Conservation (phyloP, 2,329 filamentous ascomycete species). For the Colletotrichum sp. region DNA sequence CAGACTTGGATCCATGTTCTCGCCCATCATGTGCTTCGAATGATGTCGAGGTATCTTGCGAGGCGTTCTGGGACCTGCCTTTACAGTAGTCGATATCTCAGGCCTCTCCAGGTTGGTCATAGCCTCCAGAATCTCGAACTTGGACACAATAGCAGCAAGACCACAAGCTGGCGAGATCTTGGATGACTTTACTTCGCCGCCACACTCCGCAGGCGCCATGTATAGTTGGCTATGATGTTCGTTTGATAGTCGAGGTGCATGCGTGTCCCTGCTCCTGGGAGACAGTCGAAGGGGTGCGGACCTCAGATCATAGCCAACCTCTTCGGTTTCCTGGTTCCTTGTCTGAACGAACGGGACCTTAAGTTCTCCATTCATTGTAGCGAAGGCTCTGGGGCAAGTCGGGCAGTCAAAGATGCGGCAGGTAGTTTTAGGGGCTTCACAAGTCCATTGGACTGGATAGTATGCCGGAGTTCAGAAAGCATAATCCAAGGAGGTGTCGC, state of each 20-base stretch:
- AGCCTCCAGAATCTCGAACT: constrained; percentile 6
- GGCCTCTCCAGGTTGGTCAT: neutral
- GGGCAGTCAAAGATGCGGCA: neutral
- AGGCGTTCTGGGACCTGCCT: neutral
- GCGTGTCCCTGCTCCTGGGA: neutral
- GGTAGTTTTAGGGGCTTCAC: neutral
- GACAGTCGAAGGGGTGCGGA: neutral
- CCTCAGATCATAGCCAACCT: neutral
- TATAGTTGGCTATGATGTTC: neutral
- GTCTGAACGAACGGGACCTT: neutral
- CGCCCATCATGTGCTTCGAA: neutral
- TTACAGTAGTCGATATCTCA: neutral
- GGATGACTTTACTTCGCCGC: neutral
- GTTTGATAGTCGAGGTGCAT: neutral
- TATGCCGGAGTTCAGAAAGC: neutral
- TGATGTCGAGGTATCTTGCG: neutral
- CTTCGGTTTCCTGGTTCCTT: neutral
- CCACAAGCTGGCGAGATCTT: neutral
- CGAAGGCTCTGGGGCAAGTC: neutral
- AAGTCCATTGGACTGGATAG: neutral
- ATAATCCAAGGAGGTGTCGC: neutral
- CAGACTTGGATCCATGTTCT: neutral
- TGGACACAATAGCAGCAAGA: constrained; percentile 10
- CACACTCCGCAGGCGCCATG: neutral
- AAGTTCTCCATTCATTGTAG: neutral